Conservation (phyloP, 805 yeast species). For the Pichia scutulata region DNA sequence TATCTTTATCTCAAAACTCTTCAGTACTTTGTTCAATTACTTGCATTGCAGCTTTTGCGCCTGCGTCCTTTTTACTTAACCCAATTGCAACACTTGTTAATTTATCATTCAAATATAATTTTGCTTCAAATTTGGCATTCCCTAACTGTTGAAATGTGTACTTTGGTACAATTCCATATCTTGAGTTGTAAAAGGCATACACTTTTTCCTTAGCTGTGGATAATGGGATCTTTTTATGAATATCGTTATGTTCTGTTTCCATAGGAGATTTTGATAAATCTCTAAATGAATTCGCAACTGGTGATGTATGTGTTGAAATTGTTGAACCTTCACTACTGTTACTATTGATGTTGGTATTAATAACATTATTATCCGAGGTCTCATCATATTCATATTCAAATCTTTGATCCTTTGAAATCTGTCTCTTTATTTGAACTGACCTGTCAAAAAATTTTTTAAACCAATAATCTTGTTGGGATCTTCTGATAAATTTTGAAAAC, state of each 20-base stretch:
- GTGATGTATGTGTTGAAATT: not conserved
- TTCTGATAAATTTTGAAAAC: slow-evolving; percentile 1
- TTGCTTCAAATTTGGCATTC: slow-evolving; percentile 2
- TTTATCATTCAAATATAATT: not conserved
- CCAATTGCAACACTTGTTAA: slow-evolving; percentile 4
- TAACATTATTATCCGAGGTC: not conserved
- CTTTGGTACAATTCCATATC: slow-evolving; percentile 5
- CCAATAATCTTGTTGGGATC: slow-evolving; percentile 5
- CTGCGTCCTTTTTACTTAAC: slow-evolving; percentile 8
- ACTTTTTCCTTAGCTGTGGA: slow-evolving; percentile 7
- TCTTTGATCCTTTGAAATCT: not conserved
- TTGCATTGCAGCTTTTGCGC: slow-evolving; percentile 10
- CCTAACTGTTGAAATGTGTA: slow-evolving; percentile 2
- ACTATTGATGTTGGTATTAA: not conserved
- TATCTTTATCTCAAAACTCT: not conserved
- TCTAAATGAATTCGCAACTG: not conserved
- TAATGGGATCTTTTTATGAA: not conserved
- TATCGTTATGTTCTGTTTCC: not conserved
- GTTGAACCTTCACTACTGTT: not conserved
- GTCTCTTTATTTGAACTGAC: not conserved
- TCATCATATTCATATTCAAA: not conserved
- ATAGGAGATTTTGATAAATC: not conserved
- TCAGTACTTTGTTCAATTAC: slow-evolving; percentile 1
- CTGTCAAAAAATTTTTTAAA: not conserved
- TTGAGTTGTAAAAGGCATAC: slow-evolving; percentile 8